Conservation (phyloP, 1,139 yeast species). For the Candida sanyaensis region DNA sequence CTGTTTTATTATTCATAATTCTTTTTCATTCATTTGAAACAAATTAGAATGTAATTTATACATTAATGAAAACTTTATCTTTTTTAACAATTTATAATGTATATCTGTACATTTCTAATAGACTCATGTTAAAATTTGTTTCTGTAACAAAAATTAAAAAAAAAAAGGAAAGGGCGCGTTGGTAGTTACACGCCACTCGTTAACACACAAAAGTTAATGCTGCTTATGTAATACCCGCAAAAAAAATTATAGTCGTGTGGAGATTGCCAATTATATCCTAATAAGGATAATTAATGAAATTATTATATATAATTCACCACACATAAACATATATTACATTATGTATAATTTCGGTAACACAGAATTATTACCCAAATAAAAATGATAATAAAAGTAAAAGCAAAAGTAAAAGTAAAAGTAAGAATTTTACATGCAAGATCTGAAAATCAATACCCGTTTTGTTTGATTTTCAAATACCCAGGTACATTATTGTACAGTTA, state of each 20-base stretch:
- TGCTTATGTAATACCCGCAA: not conserved
- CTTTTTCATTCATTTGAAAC: not conserved
- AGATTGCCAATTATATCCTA: not conserved
- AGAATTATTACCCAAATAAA: too few relatives aligned
- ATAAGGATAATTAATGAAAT: not conserved
- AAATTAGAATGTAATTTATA: not conserved
- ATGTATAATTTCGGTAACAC: too few relatives aligned
- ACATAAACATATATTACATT: not conserved
- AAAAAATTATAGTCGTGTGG: not conserved
- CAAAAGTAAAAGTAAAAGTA: too few relatives aligned
- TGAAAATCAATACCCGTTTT: too few relatives aligned
- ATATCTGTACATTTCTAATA: not conserved
- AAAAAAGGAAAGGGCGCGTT: not conserved
- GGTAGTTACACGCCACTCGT: not conserved
- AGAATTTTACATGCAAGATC: too few relatives aligned
- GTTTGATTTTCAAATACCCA: too few relatives aligned
- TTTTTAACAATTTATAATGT: too few relatives aligned
- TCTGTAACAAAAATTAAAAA: slow-evolving; percentile 3
- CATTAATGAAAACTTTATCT: not conserved
- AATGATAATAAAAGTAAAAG: too few relatives aligned
- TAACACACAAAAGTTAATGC: not conserved
- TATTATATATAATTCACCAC: not conserved
- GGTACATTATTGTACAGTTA: too few relatives aligned
- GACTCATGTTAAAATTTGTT: slow-evolving; percentile 4
- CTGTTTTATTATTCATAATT: too few relatives aligned